phyloP scores from a whole-genome alignment of 164 flowering plant genomes.

The Kalanchoe fedtschenkoi region DNA sequence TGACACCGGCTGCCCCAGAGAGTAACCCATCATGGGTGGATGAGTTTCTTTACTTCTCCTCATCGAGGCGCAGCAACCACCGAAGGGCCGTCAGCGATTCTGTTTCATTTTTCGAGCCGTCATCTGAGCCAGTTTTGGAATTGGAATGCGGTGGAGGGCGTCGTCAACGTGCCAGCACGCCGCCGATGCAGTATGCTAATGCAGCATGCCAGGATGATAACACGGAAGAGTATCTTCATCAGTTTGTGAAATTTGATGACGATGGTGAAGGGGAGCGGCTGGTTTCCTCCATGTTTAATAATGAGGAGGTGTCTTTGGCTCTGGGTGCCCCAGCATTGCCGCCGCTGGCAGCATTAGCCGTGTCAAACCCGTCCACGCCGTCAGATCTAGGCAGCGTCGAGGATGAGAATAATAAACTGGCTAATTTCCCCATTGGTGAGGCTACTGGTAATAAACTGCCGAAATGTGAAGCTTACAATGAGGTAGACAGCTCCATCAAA shows the following conservation, averaged over 20 bases:
- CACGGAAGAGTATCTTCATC: not conserved
- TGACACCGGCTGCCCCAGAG: conserved; percentile 6
- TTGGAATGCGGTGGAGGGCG: conserved; percentile 1
- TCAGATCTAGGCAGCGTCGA: conserved; percentile 57
- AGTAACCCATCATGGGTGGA: conserved; percentile 42
- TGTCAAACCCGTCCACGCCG: conserved; percentile 50
- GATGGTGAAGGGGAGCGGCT: conserved; percentile 63
- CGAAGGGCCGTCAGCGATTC: conserved; percentile 72
- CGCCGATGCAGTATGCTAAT: not conserved
- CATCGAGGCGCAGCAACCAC: conserved; percentile 43
- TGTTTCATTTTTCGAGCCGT: conserved; percentile 50
- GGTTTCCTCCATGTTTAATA: conserved; percentile 60
- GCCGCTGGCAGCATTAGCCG: conserved; percentile 20
- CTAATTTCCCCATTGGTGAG: not conserved
- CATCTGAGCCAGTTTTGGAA: conserved; percentile 9
- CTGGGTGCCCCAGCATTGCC: conserved; percentile 11
- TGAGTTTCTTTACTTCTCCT: conserved; percentile 57
- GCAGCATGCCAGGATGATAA: not conserved
- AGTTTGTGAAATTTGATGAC: conserved; percentile 22
- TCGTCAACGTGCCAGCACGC: not conserved
- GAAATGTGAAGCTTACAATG: conserved; percentile 1
- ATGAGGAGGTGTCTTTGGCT: conserved; percentile 18
- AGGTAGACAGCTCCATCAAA: conserved; percentile 14
- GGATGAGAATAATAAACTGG: conserved; percentile 26
- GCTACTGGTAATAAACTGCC: not conserved